phyloP scores from a whole-genome alignment of 2,329 filamentous ascomycete species.

The Alternaria postmessia region DNA sequence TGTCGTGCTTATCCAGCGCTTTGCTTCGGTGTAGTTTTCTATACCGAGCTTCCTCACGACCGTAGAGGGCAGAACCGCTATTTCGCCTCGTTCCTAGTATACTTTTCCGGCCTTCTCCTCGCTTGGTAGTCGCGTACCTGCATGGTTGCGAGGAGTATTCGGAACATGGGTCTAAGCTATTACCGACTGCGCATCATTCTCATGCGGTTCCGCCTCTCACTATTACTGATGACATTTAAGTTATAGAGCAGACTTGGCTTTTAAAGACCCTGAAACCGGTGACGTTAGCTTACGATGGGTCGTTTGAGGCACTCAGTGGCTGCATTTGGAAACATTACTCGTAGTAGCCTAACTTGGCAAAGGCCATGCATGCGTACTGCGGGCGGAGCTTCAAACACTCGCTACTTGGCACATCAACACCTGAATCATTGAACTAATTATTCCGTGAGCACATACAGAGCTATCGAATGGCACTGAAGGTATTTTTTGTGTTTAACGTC shows the following conservation, averaged over 20 bases:
- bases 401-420: slow-evolving; percentile 5
- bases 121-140: slow-evolving; percentile 16
- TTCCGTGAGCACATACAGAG: background rate
- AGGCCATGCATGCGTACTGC: slow-evolving; percentile 7
- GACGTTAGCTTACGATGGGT: slow-evolving; percentile 1
- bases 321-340: slow-evolving; percentile 1
- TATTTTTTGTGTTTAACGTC: background rate
- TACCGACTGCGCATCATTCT: background rate
- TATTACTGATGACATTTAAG: background rate
- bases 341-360: slow-evolving; percentile 4
- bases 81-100: slow-evolving; percentile 9
- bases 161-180: slow-evolving; percentile 1
- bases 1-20: slow-evolving; percentile 24
- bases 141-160: slow-evolving; percentile 14
- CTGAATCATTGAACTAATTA: background rate
- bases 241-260: background rate
- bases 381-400: slow-evolving; percentile 11
- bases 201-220: slow-evolving; percentile 4
- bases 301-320: slow-evolving; percentile 4
- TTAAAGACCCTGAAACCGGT: background rate
- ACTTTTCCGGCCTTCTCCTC: slow-evolving; percentile 18
- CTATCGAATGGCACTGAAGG: background rate
- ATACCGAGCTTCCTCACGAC: slow-evolving; percentile 20
- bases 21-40: slow-evolving; percentile 35
- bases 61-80: slow-evolving; percentile 8